These are phyloP conservation scores for Amauroascus niger DNA, from an alignment of 2,329 filamentous ascomycete genomes.

Conservation along the genomic window DNA sequence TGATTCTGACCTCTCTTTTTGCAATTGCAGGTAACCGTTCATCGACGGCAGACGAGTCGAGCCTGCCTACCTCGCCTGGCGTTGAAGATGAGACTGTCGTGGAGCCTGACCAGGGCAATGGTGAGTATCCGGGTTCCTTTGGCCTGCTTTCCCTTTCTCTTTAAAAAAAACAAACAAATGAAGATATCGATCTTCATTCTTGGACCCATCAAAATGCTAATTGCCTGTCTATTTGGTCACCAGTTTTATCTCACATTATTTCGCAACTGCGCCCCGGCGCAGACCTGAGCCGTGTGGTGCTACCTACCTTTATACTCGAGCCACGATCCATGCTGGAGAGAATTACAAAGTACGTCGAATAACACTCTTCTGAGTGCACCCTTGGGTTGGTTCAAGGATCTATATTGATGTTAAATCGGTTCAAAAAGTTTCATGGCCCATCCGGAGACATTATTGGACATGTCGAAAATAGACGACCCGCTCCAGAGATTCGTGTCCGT, in stretches of 20 bases:
- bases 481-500: conserved; percentile 84
- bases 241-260: conserved; percentile 94
- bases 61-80: conserved; percentile 30
- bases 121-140: conserved; percentile 43
- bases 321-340: conserved; percentile 95
- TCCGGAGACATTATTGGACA: conserved; percentile 84
- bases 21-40: conserved; percentile 39
- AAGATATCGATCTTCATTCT: background rate
- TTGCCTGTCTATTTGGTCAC: background rate
- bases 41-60: conserved; percentile 47
- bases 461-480: conserved; percentile 80
- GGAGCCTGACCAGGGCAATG: conserved; percentile 88
- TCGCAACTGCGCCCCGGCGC: conserved; percentile 91
- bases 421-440: conserved; percentile 89
- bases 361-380: background rate
- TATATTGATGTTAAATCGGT: conserved; percentile 18
- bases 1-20: conserved; percentile 13
- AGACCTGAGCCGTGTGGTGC: conserved; percentile 83
- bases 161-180: background rate
- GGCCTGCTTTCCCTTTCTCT: too few relatives aligned
- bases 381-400: background rate
- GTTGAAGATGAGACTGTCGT: conserved; percentile 70
- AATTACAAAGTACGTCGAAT: conserved; percentile 75
- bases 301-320: conserved; percentile 96
- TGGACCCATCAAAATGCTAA: background rate